Evolutionary conservation across 805 yeast species (phyloP).

Genomic region (Suhomyces tanzawaensis): DNA sequence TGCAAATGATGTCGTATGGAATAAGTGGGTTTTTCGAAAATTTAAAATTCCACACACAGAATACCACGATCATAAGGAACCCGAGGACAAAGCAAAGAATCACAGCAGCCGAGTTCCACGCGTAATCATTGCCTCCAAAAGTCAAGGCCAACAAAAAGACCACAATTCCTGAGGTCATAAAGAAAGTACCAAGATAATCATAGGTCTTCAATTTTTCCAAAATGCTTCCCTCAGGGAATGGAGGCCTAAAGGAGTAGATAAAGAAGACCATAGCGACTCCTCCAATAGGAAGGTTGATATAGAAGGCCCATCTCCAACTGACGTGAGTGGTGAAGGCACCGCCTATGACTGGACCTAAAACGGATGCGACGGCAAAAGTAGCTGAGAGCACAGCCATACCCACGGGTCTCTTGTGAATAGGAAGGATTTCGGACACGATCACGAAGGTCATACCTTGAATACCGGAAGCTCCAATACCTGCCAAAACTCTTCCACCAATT

Average conservation of each 20-base stretch:
- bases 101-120: conserved; percentile 23
- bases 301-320: conserved; percentile 28
- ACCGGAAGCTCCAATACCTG: conserved; percentile 39
- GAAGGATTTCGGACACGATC: conserved; percentile 31
- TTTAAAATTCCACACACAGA: conserved; percentile 18
- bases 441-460: conserved; percentile 28
- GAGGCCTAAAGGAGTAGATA: conserved; percentile 18
- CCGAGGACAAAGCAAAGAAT: conserved; percentile 24
- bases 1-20: conserved; percentile 15
- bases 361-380: conserved; percentile 22
- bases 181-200: conserved; percentile 20
- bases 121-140: conserved; percentile 18
- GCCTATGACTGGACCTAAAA: conserved; percentile 25
- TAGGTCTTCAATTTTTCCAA: conserved; percentile 15
- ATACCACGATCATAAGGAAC: conserved; percentile 15
- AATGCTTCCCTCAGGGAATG: conserved; percentile 12
- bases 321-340: conserved; percentile 26
- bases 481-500: conserved; percentile 41
- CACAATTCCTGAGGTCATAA: conserved; percentile 19
- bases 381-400: conserved; percentile 19
- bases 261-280: conserved; percentile 19
- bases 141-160: conserved; percentile 22
- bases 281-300: conserved; percentile 25
- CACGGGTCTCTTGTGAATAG: conserved; percentile 26
- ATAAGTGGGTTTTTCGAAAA: conserved; percentile 18